These are phyloP conservation scores for Lindgomyces ingoldianus DNA, from an alignment of 495 filamentous ascomycete species.

Conservation along the genomic window DNA sequence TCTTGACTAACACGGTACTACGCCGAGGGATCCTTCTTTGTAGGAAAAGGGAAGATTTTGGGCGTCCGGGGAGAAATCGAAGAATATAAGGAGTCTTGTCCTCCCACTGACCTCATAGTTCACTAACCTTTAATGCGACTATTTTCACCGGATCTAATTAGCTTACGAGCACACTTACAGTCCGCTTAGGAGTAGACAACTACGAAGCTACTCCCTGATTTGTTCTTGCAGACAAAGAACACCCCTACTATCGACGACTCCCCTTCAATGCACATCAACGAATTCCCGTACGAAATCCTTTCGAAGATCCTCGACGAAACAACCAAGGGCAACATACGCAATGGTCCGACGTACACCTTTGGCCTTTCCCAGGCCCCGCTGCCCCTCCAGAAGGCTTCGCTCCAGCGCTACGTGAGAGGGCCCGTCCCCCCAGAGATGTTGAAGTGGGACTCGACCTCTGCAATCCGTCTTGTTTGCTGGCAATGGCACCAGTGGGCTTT, in stretches of 20 bases:
- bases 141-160: neutral
- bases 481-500: conserved; percentile 58
- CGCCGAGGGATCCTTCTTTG: conserved; percentile 13
- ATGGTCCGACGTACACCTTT: conserved; percentile 52
- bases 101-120: conserved; percentile 7
- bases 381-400: conserved; percentile 45
- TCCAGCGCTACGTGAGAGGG: conserved; percentile 54
- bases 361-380: conserved; percentile 53
- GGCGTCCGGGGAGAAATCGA: neutral
- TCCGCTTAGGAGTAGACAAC: neutral
- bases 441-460: conserved; percentile 51
- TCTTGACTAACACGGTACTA: conserved; percentile 22
- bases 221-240: conserved; percentile 9
- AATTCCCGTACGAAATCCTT: conserved; percentile 55
- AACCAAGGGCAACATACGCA: conserved; percentile 48
- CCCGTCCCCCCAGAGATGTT: conserved; percentile 51
- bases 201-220: neutral
- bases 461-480: conserved; percentile 51
- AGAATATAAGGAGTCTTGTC: conserved; percentile 7
- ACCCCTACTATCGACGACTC: neutral
- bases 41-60: neutral
- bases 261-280: conserved; percentile 48
- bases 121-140: neutral
- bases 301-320: conserved; percentile 53
- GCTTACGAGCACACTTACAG: conserved; percentile 5